Evolutionary conservation across 495 filamentous ascomycete genomes (phyloP).

Genomic region (Penicillium ochrochloron): DNA sequence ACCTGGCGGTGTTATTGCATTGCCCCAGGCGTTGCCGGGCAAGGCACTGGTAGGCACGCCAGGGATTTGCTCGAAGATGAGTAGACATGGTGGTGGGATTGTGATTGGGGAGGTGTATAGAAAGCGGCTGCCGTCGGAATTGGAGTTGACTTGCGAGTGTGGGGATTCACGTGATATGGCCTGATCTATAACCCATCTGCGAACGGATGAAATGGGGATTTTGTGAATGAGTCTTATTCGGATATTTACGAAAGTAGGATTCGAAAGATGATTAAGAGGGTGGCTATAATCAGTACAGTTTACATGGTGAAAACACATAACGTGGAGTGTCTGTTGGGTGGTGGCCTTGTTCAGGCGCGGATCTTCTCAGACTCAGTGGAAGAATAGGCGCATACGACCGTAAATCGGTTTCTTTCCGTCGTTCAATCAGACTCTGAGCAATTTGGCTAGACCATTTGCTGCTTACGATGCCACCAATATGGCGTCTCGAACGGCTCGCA

Average conservation of each 20-base stretch:
- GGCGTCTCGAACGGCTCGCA: background rate
- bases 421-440: background rate
- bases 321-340: background rate
- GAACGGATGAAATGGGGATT: background rate
- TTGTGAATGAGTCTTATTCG: background rate
- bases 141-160: constrained; percentile 20
- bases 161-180: constrained; percentile 35
- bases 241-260: no score
- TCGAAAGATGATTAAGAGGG: no score
- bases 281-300: background rate
- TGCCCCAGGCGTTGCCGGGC: constrained; percentile 31
- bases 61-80: constrained; percentile 32
- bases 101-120: constrained; percentile 12
- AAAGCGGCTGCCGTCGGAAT: constrained; percentile 21
- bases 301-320: background rate
- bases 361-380: no score
- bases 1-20: constrained; percentile 17
- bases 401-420: background rate
- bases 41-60: constrained; percentile 43
- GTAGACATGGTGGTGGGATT: constrained; percentile 32
- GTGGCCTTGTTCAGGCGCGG: background rate
- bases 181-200: constrained; percentile 20
- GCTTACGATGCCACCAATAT: background rate
- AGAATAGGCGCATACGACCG: background rate
- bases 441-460: background rate